Base-by-base conservation (phyloP, 2,329 filamentous ascomycete genomes). In the Alternaria brassicicola region DNA sequence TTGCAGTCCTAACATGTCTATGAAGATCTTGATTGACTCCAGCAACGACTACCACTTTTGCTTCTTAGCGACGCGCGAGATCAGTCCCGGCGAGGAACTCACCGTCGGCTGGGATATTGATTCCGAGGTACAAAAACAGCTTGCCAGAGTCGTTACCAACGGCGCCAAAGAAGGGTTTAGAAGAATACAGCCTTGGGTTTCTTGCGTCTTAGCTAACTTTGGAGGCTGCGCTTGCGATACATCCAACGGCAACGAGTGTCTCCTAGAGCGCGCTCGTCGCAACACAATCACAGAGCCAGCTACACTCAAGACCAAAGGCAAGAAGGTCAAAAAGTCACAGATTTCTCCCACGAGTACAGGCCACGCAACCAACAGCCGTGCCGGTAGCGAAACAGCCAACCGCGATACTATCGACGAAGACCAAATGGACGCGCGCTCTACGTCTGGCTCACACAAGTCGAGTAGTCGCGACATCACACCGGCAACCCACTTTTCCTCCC, bases 21-120 rank as follows among this genome's bases (percentile, higher is more conserved):
- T 98, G 68, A 93, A 95, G 73, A 96, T 93, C 0, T 91, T 93
- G 65, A 86, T 97, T 46, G 91, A 91, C 2, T 88, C 88, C 45
- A 88, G 74, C 55, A 71, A 69, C 52, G 71, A 88, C 1, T 96
- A 94, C 72, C 92, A 95, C 73, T 97, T 98, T 76, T 97, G 94
- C 86, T 89, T 97, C 63, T 87, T 97, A 58, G 93, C 92, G 68
- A 91, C 91, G 67, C 86, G 90, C 52, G 84, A 89, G 35, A 93
- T 98, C 85, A 69, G 91, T 82, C 25, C 85, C 83, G 67, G 85
- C 80, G 52, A 92, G 83, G 91, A 91, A 87, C 71, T 94, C 84
- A 78, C 86, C 77, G 64, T 85, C 84, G 65, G 85, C 81, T 85
- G 83, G 83, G 67, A 89, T 82, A 72, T 85, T 79, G 61, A 77